A percentile compares a stretch with the other conserved stretches of the same genome.
These are phyloP conservation scores for Xerocomus spinulosus DNA, from an alignment of 768 basidiomycete genomes.

Conservation along the genomic window DNA sequence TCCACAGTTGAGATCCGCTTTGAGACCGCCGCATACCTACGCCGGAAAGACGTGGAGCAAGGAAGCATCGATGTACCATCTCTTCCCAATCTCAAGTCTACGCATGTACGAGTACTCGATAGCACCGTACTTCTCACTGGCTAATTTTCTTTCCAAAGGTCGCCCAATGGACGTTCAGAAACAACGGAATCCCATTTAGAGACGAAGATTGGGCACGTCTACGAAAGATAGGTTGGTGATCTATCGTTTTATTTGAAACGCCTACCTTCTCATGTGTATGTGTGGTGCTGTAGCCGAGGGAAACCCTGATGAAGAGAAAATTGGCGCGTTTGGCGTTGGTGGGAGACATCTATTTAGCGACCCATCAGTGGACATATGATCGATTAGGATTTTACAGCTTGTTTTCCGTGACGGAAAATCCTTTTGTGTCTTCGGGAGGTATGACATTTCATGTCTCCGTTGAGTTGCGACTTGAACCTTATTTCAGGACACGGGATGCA, in stretches of 20 bases:
- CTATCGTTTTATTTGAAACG: background rate
- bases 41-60: constrained; percentile 15
- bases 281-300: constrained; percentile 14
- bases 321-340: constrained; percentile 26
- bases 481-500: constrained; percentile 81
- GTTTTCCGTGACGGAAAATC: constrained; percentile 80
- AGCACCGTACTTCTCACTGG: background rate
- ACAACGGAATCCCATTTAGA: constrained; percentile 80
- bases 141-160: constrained; percentile 42
- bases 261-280: background rate
- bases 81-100: constrained; percentile 63
- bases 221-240: constrained; percentile 13
- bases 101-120: constrained; percentile 40
- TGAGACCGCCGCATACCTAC: constrained; percentile 53
- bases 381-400: constrained; percentile 66
- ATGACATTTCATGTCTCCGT: constrained; percentile 3
- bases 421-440: constrained; percentile 80
- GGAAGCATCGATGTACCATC: constrained; percentile 8
- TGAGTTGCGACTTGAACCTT: background rate
- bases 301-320: constrained; percentile 24
- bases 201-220: constrained; percentile 24
- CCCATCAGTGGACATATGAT: background rate
- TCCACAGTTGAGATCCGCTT: constrained; percentile 75
- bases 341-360: background rate
- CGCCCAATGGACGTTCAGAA: constrained; percentile 79